Evolutionary conservation across 176 grass and related monocot genomes (phyloP).

Genomic region (Dactylis glomerata): DNA sequence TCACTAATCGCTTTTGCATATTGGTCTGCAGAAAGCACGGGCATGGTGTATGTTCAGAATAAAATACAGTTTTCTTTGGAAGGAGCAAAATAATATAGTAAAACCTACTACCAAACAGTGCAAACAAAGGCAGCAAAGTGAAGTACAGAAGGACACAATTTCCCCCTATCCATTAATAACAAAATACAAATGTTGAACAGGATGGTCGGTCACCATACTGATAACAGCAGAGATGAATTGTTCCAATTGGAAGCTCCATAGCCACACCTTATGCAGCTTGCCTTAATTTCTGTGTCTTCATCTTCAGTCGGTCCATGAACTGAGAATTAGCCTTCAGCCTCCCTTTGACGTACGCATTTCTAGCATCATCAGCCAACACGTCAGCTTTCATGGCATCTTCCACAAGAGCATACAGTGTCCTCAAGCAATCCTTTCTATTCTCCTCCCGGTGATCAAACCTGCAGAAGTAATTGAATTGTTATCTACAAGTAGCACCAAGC

Average conservation of each 20-base stretch:
- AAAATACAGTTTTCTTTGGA: background rate
- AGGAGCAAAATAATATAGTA: background rate
- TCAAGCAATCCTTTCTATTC: constrained; percentile 96
- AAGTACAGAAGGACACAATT: constrained; percentile 5
- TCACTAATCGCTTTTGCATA: too few relatives aligned
- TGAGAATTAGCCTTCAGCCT: constrained; percentile 62
- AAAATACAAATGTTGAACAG: constrained; percentile 7
- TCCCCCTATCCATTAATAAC: background rate
- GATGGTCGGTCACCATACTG: background rate
- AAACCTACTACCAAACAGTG: background rate
- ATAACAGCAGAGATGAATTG: background rate
- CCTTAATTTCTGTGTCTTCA: constrained; percentile 55
- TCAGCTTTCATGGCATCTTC: constrained; percentile 78
- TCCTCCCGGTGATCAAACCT: constrained; percentile 91
- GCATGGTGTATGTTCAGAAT: background rate
- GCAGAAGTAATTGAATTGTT: constrained; percentile 24
- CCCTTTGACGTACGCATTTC: constrained; percentile 66
- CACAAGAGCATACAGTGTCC: constrained; percentile 67
- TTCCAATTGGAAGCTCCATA: background rate
- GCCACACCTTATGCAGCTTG: constrained; percentile 25
- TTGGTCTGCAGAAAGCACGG: background rate
- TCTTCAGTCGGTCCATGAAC: constrained; percentile 86
- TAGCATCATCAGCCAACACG: constrained; percentile 55
- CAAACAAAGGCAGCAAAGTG: constrained; percentile 5
- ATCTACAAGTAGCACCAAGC: background rate